Conservation (phyloP, 371 early-diverging fungal species). For the Mortierella sp. region DNA sequence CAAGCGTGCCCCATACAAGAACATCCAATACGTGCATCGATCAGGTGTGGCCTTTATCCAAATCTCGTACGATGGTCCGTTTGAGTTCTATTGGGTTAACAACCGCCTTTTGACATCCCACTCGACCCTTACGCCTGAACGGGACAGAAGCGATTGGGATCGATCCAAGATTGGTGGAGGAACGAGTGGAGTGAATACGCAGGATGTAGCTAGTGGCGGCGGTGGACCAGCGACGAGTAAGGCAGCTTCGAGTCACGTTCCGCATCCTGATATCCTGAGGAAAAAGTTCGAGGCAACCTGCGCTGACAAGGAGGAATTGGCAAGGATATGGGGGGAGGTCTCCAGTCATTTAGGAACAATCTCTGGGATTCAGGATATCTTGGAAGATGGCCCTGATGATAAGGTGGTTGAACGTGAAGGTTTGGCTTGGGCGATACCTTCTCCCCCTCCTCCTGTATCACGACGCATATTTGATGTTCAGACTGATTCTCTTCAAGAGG, state of each 20-base stretch:
- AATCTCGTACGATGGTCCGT: conserved; percentile 71
- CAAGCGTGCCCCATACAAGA: conserved; percentile 71
- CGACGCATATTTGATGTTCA: conserved; percentile 37
- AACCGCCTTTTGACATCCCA: conserved; percentile 84
- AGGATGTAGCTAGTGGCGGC: neutral
- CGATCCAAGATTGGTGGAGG: conserved; percentile 39
- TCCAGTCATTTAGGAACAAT: conserved; percentile 45
- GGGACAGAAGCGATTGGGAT: conserved; percentile 46
- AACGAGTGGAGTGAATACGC: conserved; percentile 19
- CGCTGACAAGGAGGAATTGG: conserved; percentile 33
- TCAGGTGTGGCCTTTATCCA: conserved; percentile 94
- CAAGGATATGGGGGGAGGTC: conserved; percentile 47
- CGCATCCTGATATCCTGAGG: conserved; percentile 37
- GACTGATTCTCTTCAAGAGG: conserved; percentile 2
- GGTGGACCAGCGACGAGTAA: conserved; percentile 19
- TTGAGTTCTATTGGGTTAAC: conserved; percentile 90
- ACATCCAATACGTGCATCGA: conserved; percentile 92
- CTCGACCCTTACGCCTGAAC: conserved; percentile 56
- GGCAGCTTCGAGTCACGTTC: conserved; percentile 35
- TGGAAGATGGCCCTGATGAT: conserved; percentile 55
- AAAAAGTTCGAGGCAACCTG: conserved; percentile 38
- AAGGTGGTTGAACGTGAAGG: conserved; percentile 46
- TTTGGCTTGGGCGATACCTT: conserved; percentile 38
- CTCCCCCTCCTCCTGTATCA: conserved; percentile 27
- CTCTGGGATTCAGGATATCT: conserved; percentile 52